phyloP scores from a whole-genome alignment of 139 green algal genomes.

The Micractinium conductrix region DNA sequence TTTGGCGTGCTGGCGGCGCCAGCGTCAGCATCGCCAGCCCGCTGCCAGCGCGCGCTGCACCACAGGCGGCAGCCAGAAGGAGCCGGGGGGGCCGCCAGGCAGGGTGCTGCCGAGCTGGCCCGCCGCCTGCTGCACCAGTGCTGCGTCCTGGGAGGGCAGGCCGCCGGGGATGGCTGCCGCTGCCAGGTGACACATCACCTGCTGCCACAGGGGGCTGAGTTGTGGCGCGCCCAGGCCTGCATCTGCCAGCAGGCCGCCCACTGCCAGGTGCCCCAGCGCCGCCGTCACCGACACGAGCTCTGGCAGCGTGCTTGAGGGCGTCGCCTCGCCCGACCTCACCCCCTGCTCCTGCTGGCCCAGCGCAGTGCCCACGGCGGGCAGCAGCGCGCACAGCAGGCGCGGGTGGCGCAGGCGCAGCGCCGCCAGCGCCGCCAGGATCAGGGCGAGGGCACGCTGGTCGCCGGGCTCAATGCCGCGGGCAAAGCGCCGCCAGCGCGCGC shows the following conservation, averaged over 20 bases:
- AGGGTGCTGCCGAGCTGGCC: background rate
- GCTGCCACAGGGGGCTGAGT: constrained; percentile 15
- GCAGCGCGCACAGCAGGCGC: constrained; percentile 1
- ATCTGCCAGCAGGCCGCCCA: background rate
- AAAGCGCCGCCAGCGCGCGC: background rate
- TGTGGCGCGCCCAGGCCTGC: background rate
- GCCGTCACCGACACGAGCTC: background rate
- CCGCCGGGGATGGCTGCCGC: background rate
- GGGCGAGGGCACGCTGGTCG: background rate
- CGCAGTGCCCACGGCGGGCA: background rate
- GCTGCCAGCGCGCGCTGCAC: background rate
- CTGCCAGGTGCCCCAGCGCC: background rate
- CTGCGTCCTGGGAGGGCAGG: background rate
- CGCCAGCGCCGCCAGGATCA: background rate
- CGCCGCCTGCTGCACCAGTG: background rate
- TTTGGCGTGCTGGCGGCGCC: background rate
- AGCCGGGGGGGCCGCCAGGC: too few species aligned
- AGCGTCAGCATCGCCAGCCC: too few species aligned
- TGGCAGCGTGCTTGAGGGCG: too few species aligned
- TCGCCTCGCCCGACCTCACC: too few species aligned
- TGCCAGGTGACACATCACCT: background rate
- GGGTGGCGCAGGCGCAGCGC: background rate
- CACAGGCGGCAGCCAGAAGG: background rate
- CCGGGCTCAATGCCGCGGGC: background rate
- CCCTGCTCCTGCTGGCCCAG: background rate